Percentiles rank a stretch among this genome's conserved stretches.
phyloP scores from a whole-genome alignment of 306 rosid genomes.

The Senna tora region DNA sequence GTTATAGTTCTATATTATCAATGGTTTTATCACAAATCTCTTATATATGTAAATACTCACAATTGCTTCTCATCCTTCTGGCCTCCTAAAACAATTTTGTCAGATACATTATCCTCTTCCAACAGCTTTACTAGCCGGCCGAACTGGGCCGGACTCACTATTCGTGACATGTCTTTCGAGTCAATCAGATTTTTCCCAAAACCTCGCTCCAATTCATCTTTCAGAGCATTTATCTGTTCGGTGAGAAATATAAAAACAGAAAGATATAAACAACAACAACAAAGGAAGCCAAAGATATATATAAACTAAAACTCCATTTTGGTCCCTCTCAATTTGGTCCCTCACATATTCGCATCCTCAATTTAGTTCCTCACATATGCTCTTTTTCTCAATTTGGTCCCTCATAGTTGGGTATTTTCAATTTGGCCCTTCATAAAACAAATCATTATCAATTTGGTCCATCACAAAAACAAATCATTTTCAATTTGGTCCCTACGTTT shows the following conservation, averaged over 20 bases:
- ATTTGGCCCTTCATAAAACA: too few species aligned
- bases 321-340: too few species aligned
- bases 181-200: slow-evolving; percentile 65
- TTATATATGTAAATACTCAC: slow-evolving; percentile 49
- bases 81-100: slow-evolving; percentile 78
- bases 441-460: too few species aligned
- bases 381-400: too few species aligned
- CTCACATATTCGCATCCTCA: too few species aligned
- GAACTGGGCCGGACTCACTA: slow-evolving; percentile 66
- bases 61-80: slow-evolving; percentile 63
- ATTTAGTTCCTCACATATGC: too few species aligned
- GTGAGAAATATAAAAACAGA: background rate
- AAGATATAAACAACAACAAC: too few species aligned
- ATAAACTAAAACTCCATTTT: too few species aligned
- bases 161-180: slow-evolving; percentile 70
- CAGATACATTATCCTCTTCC: slow-evolving; percentile 67
- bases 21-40: background rate
- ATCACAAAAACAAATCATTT: too few species aligned
- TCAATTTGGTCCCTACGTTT: too few species aligned
- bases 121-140: slow-evolving; percentile 61
- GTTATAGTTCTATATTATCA: background rate
- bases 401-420: too few species aligned
- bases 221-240: slow-evolving; percentile 61
- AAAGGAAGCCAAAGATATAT: too few species aligned
- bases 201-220: slow-evolving; percentile 51